Evolutionary conservation across 805 yeast genomes (phyloP), one percentile per base, ranked within the genome.

Genomic region (Lachancea cidri): DNA sequence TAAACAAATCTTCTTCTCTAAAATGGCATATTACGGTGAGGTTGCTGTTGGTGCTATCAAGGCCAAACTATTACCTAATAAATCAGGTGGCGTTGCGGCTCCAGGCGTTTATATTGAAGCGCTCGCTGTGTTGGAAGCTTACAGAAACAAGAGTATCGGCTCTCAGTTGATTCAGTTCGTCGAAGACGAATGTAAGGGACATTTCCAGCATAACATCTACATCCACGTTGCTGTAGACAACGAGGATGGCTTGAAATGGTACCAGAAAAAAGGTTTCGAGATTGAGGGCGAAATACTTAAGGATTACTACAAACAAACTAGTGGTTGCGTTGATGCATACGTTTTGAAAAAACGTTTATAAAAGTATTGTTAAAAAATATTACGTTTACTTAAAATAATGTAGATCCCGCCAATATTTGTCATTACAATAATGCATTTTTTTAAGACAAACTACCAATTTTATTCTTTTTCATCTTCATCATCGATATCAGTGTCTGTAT

Each of bases 1-100:
- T 11, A 47, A 51, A 19, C 51, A 43, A 9, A 46, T 54, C 4
- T 53, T 43, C 34, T 59, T 54, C 36, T 45, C 53, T 24, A 52
- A 54, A 37, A 34, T 55, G 41, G 84, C 82, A 0, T 84, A 70
- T 62, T 83, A 72, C 60, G 74, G 82, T 36, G 95, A 83, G 54
- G 74, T 84, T 4, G 87, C 95, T 5, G 91, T 87, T 3, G 96
- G 93, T 13, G 82, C 79, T 3, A 65, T 87, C 36, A 79, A 80
- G 45, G 81, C 83, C 41, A 64, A 73, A 39, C 70, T 71, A 42
- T 67, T 76, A 16, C 52, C 65, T 11, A 67, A 70, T 35, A 68
- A 66, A n/a, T 52, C 68, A 4, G 67, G 58, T 5, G 62, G 55
- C 2, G 43, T 50, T 15, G 48, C 60, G 19, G 81, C 84, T 5